Base-by-base conservation (phyloP, 2,329 filamentous ascomycete genomes). In the Aspergillus candidus region DNA sequence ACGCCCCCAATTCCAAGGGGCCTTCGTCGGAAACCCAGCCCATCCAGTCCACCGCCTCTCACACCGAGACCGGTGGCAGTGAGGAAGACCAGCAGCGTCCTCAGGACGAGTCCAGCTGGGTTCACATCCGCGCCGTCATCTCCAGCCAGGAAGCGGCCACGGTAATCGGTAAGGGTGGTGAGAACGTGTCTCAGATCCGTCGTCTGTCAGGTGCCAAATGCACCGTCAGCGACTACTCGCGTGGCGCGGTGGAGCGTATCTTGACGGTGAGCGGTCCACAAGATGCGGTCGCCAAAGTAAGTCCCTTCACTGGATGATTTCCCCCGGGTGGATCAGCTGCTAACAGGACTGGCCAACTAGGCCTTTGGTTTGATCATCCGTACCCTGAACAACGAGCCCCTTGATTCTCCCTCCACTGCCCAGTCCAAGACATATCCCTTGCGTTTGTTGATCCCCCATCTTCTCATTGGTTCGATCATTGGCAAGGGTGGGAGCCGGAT, bases 311-410 rank as follows among this genome's bases (percentile, higher is more conserved):
- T 39, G 13, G 59, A 69, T 44, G 32, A 34, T 33, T 6, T 27
- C 7, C 22, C 6, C 22, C 22, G 4, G 8, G 22, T 38, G 29
- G 33, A 32, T 30, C 10, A 13, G 13, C 22, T 40, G 41, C 47
- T 58, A 43, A 56, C 50, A 48, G 39, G 39, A 54, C 22, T 17
- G 36, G 49, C 34, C 31, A 53, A 32, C 39, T 41, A 93, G 88
- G 93, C 93, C 13, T 98, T 98, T 67, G 93, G 93, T 63, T 77
- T 98, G 55, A 98, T 98, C 63, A 96, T 98, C 59, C 88, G 93
- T 59, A 98, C 93, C 3, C 76, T 98, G 51, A 98, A 98, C 77
- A 95, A 97, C 62, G 93, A 98, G 72, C 86, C 89, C 30, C 78
- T 98, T 41, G 83, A 88, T 57, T 79, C 88, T 60, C 76, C 93